Evolutionary conservation across 2,329 filamentous ascomycete genomes (phyloP).

Genomic region (Beauveria varroae): DNA sequence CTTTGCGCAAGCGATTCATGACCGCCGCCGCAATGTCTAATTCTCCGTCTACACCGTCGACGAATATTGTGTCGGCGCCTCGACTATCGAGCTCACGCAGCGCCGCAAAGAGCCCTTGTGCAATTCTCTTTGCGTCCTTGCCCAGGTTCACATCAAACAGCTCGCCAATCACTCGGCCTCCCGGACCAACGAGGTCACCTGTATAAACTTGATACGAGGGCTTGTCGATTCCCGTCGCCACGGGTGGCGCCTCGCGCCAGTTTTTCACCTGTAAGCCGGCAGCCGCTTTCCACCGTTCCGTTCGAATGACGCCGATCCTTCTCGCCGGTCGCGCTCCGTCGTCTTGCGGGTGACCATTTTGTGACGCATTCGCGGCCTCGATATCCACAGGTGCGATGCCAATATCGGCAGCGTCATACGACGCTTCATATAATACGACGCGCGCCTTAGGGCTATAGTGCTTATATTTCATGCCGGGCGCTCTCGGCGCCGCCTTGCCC

Average conservation of each 20-base stretch:
- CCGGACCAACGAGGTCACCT: conserved; percentile 29
- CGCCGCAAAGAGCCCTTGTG: conserved; percentile 80
- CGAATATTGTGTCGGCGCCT: conserved; percentile 75
- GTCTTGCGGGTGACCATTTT: conserved; percentile 12
- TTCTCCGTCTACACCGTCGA: conserved; percentile 77
- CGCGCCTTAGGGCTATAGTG: conserved; percentile 90
- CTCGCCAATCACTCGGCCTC: conserved; percentile 28
- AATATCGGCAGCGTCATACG: conserved; percentile 24
- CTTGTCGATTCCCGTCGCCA: conserved; percentile 19
- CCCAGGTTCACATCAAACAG: conserved; percentile 70
- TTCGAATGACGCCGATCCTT: conserved; percentile 48
- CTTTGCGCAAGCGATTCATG: conserved; percentile 77
- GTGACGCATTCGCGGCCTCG: conserved; percentile 19
- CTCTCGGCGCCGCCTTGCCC: conserved; percentile 60
- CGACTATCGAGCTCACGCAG: conserved; percentile 76
- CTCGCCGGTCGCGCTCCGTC: conserved; percentile 12
- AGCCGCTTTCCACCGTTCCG: conserved; percentile 42
- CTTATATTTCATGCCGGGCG: conserved; percentile 98
- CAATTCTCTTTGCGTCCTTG: conserved; percentile 62
- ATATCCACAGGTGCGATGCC: conserved; percentile 32
- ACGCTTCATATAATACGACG: conserved; percentile 72
- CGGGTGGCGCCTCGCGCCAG: conserved; percentile 18
- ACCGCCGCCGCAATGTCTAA: conserved; percentile 79
- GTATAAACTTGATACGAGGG: conserved; percentile 33
- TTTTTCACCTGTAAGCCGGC: conserved; percentile 29